phyloP scores from a whole-genome alignment of 2,329 filamentous ascomycete species.

The Xylariaceae sp. region DNA sequence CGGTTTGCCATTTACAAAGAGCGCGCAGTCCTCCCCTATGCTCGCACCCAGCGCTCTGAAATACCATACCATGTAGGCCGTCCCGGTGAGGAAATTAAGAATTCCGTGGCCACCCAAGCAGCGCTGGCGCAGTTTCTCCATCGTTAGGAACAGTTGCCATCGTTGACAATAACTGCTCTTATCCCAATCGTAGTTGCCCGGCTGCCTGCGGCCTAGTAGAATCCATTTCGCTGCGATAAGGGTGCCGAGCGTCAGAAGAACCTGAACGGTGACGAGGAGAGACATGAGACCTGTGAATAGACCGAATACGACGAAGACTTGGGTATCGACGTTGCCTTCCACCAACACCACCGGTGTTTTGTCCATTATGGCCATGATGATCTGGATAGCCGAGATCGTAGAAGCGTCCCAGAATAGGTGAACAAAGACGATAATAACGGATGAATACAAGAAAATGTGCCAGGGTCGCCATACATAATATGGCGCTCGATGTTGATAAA shows the following conservation, averaged over 20 bases:
- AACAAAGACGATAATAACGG: slow-evolving; percentile 48
- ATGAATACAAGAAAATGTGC: slow-evolving; percentile 54
- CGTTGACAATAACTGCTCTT: slow-evolving; percentile 59
- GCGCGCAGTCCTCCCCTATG: slow-evolving; percentile 57
- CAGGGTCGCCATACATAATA: slow-evolving; percentile 53
- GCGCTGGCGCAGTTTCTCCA: slow-evolving; percentile 53
- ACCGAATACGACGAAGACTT: slow-evolving; percentile 41
- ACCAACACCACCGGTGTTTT: neutral
- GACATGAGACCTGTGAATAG: slow-evolving; percentile 46
- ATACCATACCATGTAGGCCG: slow-evolving; percentile 55
- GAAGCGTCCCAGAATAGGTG: slow-evolving; percentile 55
- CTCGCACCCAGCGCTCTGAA: slow-evolving; percentile 56
- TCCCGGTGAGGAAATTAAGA: slow-evolving; percentile 56
- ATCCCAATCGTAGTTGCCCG: slow-evolving; percentile 62
- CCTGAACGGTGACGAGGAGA: slow-evolving; percentile 46
- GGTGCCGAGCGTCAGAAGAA: slow-evolving; percentile 46
- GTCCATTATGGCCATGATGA: slow-evolving; percentile 34
- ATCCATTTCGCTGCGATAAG: slow-evolving; percentile 55
- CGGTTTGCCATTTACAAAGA: slow-evolving; percentile 57
- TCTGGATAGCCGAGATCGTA: slow-evolving; percentile 50
- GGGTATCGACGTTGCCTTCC: slow-evolving; percentile 1
- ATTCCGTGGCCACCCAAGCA: slow-evolving; percentile 56
- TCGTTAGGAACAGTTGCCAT: slow-evolving; percentile 57
- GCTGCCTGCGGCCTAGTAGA: slow-evolving; percentile 52
- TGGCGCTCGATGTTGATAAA: slow-evolving; percentile 53